Conservation (phyloP, 2,329 filamentous ascomycete genomes). For the Biscogniauxia marginata region DNA sequence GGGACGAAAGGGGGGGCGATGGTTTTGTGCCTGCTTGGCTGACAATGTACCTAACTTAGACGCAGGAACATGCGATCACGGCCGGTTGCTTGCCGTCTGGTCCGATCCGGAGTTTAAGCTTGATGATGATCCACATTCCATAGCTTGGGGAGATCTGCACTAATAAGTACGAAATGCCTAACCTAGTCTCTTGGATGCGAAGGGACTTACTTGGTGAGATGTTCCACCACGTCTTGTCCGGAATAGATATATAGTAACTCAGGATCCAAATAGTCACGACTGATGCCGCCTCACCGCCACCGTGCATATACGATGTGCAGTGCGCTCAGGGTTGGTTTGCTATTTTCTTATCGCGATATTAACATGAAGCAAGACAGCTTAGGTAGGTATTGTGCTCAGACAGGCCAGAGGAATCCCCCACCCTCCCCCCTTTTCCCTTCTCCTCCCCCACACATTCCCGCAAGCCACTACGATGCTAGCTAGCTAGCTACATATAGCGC, state of each 20-base stretch:
- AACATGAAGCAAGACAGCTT: neutral
- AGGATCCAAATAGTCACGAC: neutral
- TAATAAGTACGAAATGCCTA: no score
- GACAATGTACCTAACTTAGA: neutral
- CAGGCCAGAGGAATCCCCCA: no score
- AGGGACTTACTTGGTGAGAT: neutral
- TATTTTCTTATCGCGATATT: conserved; percentile 7
- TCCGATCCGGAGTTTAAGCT: neutral
- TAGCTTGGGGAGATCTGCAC: neutral
- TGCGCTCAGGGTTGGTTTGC: conserved; percentile 10
- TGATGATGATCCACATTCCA: neutral
- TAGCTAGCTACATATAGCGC: no score
- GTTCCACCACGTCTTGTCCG: neutral
- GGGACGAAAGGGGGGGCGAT: neutral
- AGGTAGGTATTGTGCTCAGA: no score
- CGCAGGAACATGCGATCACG: neutral
- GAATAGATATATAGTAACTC: neutral
- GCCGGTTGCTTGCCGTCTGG: neutral
- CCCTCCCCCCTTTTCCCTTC: neutral
- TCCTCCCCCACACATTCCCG: neutral
- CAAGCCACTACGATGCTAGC: neutral
- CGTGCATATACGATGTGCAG: conserved; percentile 30
- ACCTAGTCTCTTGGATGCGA: no score
- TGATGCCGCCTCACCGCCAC: conserved; percentile 12
- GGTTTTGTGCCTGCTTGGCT: neutral